phyloP scores from a whole-genome alignment of 495 filamentous ascomycete genomes.

The Clohesyomyces aquaticus region DNA sequence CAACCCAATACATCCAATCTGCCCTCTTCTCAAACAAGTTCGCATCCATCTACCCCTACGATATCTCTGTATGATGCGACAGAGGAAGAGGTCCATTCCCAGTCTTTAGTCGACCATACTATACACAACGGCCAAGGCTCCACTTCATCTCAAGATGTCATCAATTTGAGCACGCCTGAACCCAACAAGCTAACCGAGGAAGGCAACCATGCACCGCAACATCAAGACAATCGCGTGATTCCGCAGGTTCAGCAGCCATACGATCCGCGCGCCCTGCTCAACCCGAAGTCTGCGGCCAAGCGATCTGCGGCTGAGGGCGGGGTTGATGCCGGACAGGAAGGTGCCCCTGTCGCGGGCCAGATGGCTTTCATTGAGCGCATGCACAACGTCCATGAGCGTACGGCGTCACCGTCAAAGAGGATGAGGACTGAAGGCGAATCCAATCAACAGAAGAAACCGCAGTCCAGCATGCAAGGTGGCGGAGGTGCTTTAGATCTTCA shows the following conservation, averaged over 20 bases:
- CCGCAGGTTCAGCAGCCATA: conserved; percentile 18
- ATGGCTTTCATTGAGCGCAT: conserved; percentile 57
- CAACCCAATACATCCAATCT: background rate
- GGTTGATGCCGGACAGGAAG: conserved; percentile 20
- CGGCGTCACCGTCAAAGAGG: conserved; percentile 65
- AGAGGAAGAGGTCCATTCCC: background rate
- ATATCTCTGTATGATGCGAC: background rate
- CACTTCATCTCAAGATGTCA: background rate
- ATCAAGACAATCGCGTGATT: background rate
- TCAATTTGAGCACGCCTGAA: background rate
- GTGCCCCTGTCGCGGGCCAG: conserved; percentile 4
- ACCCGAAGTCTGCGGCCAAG: conserved; percentile 40
- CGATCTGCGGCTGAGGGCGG: conserved; percentile 20
- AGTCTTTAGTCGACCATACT: background rate
- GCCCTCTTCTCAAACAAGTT: background rate
- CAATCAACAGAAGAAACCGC: conserved; percentile 42
- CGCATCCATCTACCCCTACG: background rate
- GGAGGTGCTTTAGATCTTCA: conserved; percentile 65
- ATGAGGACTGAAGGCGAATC: conserved; percentile 57
- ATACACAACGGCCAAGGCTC: background rate
- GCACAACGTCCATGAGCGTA: conserved; percentile 71
- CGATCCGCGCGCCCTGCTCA: conserved; percentile 43
- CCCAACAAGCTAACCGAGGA: background rate
- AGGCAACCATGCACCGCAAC: background rate
- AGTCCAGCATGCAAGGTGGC: conserved; percentile 50